Percentiles rank a stretch among this genome's conserved stretches.
Conservation (phyloP, 1,284 basidiomycete genomes). For the Gymnopus androsaceus region DNA sequence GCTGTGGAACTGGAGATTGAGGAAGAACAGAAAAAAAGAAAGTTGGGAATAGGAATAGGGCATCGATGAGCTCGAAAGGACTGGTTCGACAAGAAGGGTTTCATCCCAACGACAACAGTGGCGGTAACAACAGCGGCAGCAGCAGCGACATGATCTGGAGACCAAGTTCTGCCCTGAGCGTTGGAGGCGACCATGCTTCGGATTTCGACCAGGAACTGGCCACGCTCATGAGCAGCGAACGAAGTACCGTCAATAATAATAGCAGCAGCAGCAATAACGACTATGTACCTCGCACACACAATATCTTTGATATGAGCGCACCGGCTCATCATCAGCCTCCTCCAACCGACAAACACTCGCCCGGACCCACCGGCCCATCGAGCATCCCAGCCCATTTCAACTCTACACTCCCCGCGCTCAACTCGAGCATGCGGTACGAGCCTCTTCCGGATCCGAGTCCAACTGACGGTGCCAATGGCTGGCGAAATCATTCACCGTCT, state of each 20-base stretch:
- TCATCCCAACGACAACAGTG: background rate
- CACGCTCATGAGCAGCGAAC: constrained; percentile 52
- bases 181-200: constrained; percentile 29
- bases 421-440: constrained; percentile 61
- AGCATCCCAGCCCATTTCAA: constrained; percentile 46
- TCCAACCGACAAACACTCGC: constrained; percentile 1
- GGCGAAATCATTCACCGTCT: constrained; percentile 13
- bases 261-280: constrained; percentile 36
- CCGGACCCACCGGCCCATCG: constrained; percentile 28
- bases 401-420: constrained; percentile 59
- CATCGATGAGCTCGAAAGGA: no score
- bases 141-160: background rate
- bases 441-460: constrained; percentile 40
- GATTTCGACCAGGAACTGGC: constrained; percentile 69
- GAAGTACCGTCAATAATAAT: constrained; percentile 27
- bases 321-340: constrained; percentile 6
- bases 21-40: no score
- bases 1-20: no score
- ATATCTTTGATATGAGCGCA: constrained; percentile 70
- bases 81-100: constrained; percentile 9
- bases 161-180: background rate
- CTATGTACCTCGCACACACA: constrained; percentile 48
- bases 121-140: background rate
- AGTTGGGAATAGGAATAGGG: no score
- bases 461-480: no score